Conservation (phyloP, 257 asterid genomes). For the Nemophila menziesii region DNA sequence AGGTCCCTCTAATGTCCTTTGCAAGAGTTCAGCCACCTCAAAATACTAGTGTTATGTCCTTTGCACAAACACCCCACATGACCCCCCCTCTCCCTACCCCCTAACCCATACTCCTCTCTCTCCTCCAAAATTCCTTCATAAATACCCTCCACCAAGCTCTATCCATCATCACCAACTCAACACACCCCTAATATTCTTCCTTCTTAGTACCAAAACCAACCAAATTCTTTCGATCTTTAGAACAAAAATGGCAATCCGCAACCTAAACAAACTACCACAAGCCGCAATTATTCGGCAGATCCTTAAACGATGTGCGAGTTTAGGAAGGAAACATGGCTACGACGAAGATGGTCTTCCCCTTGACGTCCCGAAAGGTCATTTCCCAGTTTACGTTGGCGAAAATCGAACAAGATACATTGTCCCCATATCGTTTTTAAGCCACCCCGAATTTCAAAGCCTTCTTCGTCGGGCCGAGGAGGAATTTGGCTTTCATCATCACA, state of each 20-base stretch:
- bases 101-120: not conserved
- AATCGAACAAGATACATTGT: slow-evolving; percentile 35
- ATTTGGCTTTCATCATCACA: slow-evolving; percentile 36
- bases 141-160: slow-evolving; percentile 21
- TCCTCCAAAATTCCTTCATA: slow-evolving; percentile 19
- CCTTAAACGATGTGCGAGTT: slow-evolving; percentile 33
- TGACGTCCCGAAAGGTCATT: slow-evolving; percentile 48
- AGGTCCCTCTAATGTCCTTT: slow-evolving; percentile 5
- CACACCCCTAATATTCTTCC: not conserved
- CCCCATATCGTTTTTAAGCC: slow-evolving; percentile 32
- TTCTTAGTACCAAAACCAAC: not conserved
- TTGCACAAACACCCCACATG: not conserved
- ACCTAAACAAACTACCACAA: slow-evolving; percentile 29
- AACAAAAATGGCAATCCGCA: slow-evolving; percentile 25
- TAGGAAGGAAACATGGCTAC: slow-evolving; percentile 28
- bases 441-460: slow-evolving; percentile 33
- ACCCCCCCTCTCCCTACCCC: not conserved
- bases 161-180: slow-evolving; percentile 10
- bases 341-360: slow-evolving; percentile 22
- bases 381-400: slow-evolving; percentile 36
- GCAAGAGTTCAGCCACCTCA: not conserved
- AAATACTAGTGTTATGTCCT: not conserved
- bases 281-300: slow-evolving; percentile 29
- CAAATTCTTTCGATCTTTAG: not conserved
- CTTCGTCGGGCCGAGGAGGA: slow-evolving; percentile 37